phyloP scores from a whole-genome alignment of 306 rosid species.

The Rosa chinensis region DNA sequence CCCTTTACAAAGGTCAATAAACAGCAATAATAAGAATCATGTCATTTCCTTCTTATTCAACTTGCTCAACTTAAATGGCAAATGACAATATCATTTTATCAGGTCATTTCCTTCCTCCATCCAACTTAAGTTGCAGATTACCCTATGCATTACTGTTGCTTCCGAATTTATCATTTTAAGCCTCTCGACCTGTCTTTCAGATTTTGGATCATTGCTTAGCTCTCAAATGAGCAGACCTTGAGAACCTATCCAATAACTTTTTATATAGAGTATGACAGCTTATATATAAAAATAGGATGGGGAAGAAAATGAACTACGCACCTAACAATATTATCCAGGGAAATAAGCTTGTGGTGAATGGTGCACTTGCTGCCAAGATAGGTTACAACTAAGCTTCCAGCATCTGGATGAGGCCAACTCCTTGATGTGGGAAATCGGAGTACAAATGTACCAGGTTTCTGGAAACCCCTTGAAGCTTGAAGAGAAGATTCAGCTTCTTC shows the following conservation, averaged over 20 bases:
- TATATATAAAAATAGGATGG: not conserved
- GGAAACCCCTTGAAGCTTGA: constrained; percentile 76
- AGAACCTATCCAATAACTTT: not conserved
- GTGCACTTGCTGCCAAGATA: constrained; percentile 63
- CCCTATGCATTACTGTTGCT: not conserved
- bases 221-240: not conserved
- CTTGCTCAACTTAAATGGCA: not conserved
- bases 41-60: not conserved
- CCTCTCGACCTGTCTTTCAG: constrained; percentile 1
- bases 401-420: constrained; percentile 99
- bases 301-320: constrained; percentile 28
- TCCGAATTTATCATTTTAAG: not conserved
- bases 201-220: not conserved
- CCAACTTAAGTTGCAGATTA: not conserved
- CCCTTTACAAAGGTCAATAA: not conserved
- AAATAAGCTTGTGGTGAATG: constrained; percentile 76
- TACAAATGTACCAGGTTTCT: constrained; percentile 88
- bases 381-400: constrained; percentile 80
- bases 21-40: not conserved
- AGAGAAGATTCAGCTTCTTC: constrained; percentile 93
- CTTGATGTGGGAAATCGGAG: constrained; percentile 93
- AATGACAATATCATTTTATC: not conserved
- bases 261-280: not conserved
- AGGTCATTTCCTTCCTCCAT: not conserved
- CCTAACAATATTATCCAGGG: constrained; percentile 62